Evolutionary conservation across 352 stramenopile genomes (phyloP).

Genomic region (Lagenidium sp.): DNA sequence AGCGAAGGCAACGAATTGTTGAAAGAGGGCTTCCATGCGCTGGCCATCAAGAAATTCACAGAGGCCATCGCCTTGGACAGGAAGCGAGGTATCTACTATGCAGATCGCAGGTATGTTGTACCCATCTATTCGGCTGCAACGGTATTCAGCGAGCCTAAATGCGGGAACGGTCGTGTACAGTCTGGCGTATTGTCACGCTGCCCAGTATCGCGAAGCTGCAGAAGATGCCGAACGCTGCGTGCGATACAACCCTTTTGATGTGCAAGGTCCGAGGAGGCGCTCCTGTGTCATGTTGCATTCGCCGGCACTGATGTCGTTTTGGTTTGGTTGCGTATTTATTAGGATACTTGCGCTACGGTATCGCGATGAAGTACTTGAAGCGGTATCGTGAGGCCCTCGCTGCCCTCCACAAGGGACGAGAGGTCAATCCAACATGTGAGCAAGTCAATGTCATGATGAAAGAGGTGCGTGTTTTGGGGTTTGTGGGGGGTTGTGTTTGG

Average conservation of each 20-base stretch:
- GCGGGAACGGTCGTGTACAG: constrained; percentile 13
- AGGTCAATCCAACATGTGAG: constrained; percentile 63
- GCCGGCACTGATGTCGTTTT: no score
- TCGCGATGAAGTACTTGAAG: constrained; percentile 82
- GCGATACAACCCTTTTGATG: constrained; percentile 90
- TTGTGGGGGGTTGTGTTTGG: no score
- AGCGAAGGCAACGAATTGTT: constrained; percentile 90
- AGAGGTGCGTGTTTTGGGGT: constrained; percentile 34
- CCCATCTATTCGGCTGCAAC: no score
- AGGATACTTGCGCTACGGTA: constrained; percentile 89
- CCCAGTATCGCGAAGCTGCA: constrained; percentile 76
- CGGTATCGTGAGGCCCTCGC: constrained; percentile 65
- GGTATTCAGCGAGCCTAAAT: not conserved
- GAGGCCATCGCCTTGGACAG: constrained; percentile 86
- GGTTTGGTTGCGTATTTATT: no score
- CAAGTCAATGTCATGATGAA: constrained; percentile 47
- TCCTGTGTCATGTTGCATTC: no score
- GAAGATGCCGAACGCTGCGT: constrained; percentile 87
- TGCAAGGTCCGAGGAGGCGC: constrained; percentile 79
- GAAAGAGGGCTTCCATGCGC: constrained; percentile 78
- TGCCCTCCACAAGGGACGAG: constrained; percentile 49
- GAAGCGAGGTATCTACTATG: constrained; percentile 88
- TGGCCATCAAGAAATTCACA: constrained; percentile 91
- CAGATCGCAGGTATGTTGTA: constrained; percentile 81
- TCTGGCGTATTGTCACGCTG: constrained; percentile 57